Evolutionary conservation across 352 stramenopile genomes (phyloP).

Genomic region (Phytopythium kandeliae): DNA sequence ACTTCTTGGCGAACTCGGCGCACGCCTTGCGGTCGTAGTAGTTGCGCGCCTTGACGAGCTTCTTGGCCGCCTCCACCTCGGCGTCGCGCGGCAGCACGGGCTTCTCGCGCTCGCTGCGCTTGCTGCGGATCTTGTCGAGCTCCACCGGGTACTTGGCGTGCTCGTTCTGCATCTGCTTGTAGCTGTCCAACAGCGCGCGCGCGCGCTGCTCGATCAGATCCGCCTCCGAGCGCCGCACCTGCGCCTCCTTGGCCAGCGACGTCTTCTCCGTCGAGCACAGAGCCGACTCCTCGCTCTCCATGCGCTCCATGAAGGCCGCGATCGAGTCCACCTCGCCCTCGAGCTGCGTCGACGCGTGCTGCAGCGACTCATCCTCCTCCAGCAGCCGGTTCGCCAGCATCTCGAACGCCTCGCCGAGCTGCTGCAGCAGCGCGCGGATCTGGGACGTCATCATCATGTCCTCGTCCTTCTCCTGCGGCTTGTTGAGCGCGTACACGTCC

Average conservation of each 20-base stretch:
- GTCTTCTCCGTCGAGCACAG: slow-evolving; percentile 82
- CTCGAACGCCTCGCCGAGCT: slow-evolving; percentile 83
- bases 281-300: slow-evolving; percentile 85
- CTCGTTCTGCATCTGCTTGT: slow-evolving; percentile 86
- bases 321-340: slow-evolving; percentile 85
- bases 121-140: slow-evolving; percentile 78
- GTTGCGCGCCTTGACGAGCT: slow-evolving; percentile 82
- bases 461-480: slow-evolving; percentile 86
- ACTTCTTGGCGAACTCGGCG: slow-evolving; percentile 75
- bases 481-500: slow-evolving; percentile 77
- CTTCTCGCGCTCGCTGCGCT: slow-evolving; percentile 66
- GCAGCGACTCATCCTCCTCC: slow-evolving; percentile 80
- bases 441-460: slow-evolving; percentile 91
- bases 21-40: slow-evolving; percentile 86
- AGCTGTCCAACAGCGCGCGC: slow-evolving; percentile 75
- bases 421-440: slow-evolving; percentile 80
- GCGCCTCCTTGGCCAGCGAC: slow-evolving; percentile 76
- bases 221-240: slow-evolving; percentile 71
- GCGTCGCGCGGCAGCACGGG: slow-evolving; percentile 58
- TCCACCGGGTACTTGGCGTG: slow-evolving; percentile 83
- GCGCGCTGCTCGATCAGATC: slow-evolving; percentile 85
- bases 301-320: slow-evolving; percentile 86
- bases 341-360: slow-evolving; percentile 78
- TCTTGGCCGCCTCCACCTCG: slow-evolving; percentile 71
- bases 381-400: slow-evolving; percentile 84